phyloP scores from a whole-genome alignment of 495 filamentous ascomycete species.

The Glonium stellatum region DNA sequence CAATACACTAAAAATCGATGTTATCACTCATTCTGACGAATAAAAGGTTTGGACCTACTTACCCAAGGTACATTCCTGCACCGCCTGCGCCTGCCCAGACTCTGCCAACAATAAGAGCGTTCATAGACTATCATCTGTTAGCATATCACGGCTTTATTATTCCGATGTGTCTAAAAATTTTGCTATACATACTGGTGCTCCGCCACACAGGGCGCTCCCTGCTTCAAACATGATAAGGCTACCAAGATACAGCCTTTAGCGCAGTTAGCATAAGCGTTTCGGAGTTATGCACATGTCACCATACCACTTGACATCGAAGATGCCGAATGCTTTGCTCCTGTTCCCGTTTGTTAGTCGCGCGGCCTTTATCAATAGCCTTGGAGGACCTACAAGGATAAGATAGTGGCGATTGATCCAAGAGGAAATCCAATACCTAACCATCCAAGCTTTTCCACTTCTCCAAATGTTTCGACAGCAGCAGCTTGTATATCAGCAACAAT shows the following conservation, averaged over 20 bases:
- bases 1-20: background rate
- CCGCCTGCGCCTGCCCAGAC: constrained; percentile 25
- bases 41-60: background rate
- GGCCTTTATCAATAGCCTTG: background rate
- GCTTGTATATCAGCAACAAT: constrained; percentile 40
- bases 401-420: constrained; percentile 25
- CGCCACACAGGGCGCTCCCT: constrained; percentile 30
- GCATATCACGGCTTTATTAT: background rate
- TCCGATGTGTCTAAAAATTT: background rate
- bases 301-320: constrained; percentile 28
- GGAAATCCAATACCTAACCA: constrained; percentile 31
- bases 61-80: constrained; percentile 27
- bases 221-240: constrained; percentile 24
- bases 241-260: constrained; percentile 14
- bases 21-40: too few relatives aligned
- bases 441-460: constrained; percentile 26
- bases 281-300: background rate
- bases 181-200: constrained; percentile 10
- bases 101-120: constrained; percentile 26
- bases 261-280: background rate
- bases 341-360: background rate
- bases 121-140: constrained; percentile 11
- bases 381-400: constrained; percentile 14
- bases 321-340: constrained; percentile 7
- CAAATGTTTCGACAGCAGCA: constrained; percentile 27